A percentile compares a stretch with the other conserved stretches of the same genome.
Evolutionary conservation across 768 basidiomycete species (phyloP).

Genomic region (Boletus rubroflammeus): DNA sequence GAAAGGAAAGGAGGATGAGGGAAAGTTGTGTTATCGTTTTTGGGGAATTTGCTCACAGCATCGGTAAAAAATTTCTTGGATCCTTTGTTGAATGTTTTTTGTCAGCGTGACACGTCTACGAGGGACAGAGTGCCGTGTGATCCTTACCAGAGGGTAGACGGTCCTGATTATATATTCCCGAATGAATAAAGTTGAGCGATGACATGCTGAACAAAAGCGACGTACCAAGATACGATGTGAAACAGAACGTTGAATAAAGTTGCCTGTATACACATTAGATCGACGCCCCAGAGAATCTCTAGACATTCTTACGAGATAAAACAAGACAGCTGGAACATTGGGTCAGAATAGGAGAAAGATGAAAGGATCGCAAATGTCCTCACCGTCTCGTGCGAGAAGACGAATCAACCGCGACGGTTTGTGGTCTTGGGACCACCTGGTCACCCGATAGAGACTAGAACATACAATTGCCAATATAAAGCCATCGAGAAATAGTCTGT

Average conservation of each 20-base stretch:
- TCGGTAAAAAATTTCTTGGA: constrained; percentile 10
- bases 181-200: background rate
- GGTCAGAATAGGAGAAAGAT: background rate
- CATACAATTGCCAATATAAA: constrained; percentile 1
- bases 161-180: constrained; percentile 1
- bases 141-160: constrained; percentile 8
- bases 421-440: background rate
- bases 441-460: constrained; percentile 1
- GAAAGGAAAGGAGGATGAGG: too few relatives aligned
- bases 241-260: constrained; percentile 5
- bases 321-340: constrained; percentile 7
- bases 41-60: constrained; percentile 2
- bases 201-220: background rate
- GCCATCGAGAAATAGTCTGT: constrained; percentile 20
- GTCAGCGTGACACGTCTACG: background rate
- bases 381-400: constrained; percentile 27
- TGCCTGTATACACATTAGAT: constrained; percentile 1
- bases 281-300: background rate
- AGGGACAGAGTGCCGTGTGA: too few relatives aligned
- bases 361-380: background rate
- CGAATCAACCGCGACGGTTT: constrained; percentile 9
- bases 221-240: constrained; percentile 15
- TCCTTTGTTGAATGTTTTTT: constrained; percentile 8
- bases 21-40: background rate
- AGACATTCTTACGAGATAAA: constrained; percentile 11